Base-by-base conservation (phyloP, 768 basidiomycete species). In the Boletus coccyginus region DNA sequence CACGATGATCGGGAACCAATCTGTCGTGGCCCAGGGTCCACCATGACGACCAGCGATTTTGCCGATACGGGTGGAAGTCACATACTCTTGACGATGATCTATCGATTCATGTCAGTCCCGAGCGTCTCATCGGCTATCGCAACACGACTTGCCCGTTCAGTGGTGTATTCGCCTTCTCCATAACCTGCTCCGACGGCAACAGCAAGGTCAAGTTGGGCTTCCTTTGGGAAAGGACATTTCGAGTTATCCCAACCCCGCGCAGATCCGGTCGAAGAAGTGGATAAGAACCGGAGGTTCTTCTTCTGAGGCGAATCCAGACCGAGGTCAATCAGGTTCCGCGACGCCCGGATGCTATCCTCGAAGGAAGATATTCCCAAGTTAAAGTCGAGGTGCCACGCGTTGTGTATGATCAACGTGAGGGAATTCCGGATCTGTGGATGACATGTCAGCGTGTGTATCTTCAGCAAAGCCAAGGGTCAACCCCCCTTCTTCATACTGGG, bases 1-100 rank as follows among this genome's bases (percentile, higher is more conserved):
- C 16, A 77, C 68, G 5, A 81, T 63, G 38, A 73, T 69, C 16
- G 81, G 78, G 31, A 81, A 60, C 81, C 80, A 82, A 46, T 81
- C 78, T 0, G 66, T 73, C 4, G 71, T 67, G 4, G 71, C 72
- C 80, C 80, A 81, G 0, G 73, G 72, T 19, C 80, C 80, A 1
- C 63, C 64, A 0, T 53, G 56, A 24, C 77, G 75, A 16, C 79
- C 79, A 29, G 67, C 69, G 7, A 81, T 64, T 53, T 83, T 82
- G 0, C 80, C 81, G 11, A 80, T 74, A 3, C 82, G 69, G 29
- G 81, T 65, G 3, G 74, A 73, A 0, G 73, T 68, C 0, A 65
- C 66, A 9, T 68, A 9, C 77, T 77, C 46, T 69, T 68, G 5
- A 64, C 64, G 29, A 82, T 70, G 9, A 81, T 64, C 70, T 77